These are phyloP conservation scores for Pseudoperonospora humuli DNA, from an alignment of 352 stramenopile species.

Conservation along the genomic window DNA sequence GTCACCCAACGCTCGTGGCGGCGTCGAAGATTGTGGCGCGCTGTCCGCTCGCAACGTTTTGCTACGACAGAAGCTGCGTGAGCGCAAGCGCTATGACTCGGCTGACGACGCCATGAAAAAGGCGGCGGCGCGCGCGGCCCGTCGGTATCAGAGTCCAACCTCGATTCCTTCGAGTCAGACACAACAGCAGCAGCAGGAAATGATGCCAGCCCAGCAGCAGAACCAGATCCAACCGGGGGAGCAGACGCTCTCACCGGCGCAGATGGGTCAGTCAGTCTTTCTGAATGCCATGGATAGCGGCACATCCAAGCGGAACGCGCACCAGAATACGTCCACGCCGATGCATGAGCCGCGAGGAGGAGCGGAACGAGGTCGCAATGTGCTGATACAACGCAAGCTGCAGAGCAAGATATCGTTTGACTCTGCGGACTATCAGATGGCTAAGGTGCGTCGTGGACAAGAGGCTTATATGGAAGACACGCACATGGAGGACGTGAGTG, in stretches of 20 bases:
- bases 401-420: constrained; percentile 65
- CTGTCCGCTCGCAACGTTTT: constrained; percentile 77
- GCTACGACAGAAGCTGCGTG: constrained; percentile 57
- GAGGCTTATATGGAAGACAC: constrained; percentile 11
- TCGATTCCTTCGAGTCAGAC: too few relatives aligned
- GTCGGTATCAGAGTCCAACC: too few relatives aligned
- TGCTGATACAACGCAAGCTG: constrained; percentile 67
- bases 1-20: constrained; percentile 6
- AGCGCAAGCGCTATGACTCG: constrained; percentile 80
- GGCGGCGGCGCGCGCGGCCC: constrained; percentile 9
- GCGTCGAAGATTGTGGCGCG: constrained; percentile 25
- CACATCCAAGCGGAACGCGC: constrained; percentile 14
- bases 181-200: not conserved
- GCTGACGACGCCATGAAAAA: constrained; percentile 78
- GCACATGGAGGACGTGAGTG: constrained; percentile 26
- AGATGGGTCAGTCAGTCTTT: constrained; percentile 36
- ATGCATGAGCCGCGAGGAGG: constrained; percentile 19
- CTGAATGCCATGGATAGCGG: constrained; percentile 32
- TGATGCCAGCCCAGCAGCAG: not conserved
- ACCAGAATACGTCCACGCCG: constrained; percentile 4
- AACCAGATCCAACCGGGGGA: not conserved
- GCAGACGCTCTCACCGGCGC: constrained; percentile 23
- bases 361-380: constrained; percentile 44
- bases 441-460: constrained; percentile 15
- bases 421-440: constrained; percentile 72